A percentile compares a stretch with the other conserved stretches of the same genome.
Evolutionary conservation across 805 yeast species (phyloP).

Genomic region (Wickerhamomyces alni): DNA sequence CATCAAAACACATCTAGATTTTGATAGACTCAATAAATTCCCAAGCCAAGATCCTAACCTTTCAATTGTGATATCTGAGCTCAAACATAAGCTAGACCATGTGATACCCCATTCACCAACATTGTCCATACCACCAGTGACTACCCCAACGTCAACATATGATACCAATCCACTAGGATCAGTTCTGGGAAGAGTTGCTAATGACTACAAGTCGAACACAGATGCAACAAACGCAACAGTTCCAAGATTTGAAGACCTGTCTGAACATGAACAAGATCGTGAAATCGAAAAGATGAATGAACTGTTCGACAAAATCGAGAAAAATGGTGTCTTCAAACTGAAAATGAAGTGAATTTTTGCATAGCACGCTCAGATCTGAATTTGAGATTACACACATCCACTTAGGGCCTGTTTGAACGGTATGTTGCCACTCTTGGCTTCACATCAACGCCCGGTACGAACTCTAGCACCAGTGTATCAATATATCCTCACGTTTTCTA

Average conservation of each 20-base stretch:
- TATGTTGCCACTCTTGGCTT: no score
- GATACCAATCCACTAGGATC: background rate
- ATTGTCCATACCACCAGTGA: background rate
- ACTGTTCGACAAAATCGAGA: conserved; percentile 19
- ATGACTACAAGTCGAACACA: background rate
- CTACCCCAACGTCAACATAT: background rate
- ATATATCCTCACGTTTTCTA: no score
- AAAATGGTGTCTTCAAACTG: conserved; percentile 22
- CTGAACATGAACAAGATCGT: conserved; percentile 21
- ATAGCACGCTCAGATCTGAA: no score
- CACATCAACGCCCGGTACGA: no score
- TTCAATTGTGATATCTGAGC: conserved; percentile 3
- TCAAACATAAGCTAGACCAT: conserved; percentile 4
- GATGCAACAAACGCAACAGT: conserved; percentile 1
- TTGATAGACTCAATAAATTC: conserved; percentile 5
- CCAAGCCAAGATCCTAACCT: conserved; percentile 14
- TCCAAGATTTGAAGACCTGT: conserved; percentile 21
- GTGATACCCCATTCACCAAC: background rate
- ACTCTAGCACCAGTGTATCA: no score
- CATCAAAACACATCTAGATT: conserved; percentile 10
- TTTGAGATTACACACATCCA: no score
- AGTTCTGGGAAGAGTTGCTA: background rate
- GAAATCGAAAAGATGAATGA: conserved; percentile 21
- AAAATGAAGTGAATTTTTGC: conserved; percentile 14
- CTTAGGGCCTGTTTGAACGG: no score